A percentile compares a stretch with the other conserved stretches of the same genome.
Evolutionary conservation across 2,329 filamentous ascomycete genomes (phyloP).

Genomic region (Colletotrichum coccodes): DNA sequence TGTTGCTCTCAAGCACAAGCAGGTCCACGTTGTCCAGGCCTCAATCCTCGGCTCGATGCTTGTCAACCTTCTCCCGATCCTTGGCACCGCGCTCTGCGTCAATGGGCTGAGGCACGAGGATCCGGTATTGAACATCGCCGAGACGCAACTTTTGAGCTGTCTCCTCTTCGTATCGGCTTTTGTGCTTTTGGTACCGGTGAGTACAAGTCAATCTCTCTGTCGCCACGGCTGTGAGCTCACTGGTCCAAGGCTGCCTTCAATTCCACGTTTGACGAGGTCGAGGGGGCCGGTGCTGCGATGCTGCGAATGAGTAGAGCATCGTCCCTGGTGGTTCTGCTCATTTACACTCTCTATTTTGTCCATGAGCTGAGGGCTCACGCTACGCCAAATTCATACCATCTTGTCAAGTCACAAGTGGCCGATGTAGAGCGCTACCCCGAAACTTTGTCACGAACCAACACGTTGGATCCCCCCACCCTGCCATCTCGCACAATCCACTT

Average conservation of each 20-base stretch:
- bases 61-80: conserved; percentile 79
- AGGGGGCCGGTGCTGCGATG: conserved; percentile 68
- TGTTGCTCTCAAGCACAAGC: conserved; percentile 62
- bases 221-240: neutral
- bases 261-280: conserved; percentile 63
- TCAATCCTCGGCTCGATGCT: conserved; percentile 81
- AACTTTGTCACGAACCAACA: neutral
- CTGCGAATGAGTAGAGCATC: conserved; percentile 82
- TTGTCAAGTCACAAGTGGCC: neutral
- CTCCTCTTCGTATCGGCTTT: conserved; percentile 51
- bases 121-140: conserved; percentile 52
- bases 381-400: conserved; percentile 71
- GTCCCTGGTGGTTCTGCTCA: conserved; percentile 77
- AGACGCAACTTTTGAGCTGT: conserved; percentile 47
- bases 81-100: conserved; percentile 79
- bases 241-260: conserved; percentile 50
- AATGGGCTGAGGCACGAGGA: conserved; percentile 76
- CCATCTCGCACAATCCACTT: conserved; percentile 42
- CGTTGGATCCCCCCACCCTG: neutral
- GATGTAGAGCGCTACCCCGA: neutral
- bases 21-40: conserved; percentile 80
- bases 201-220: neutral
- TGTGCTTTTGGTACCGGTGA: conserved; percentile 49
- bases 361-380: conserved; percentile 74
- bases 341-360: conserved; percentile 78